Evolutionary conservation across 2,329 filamentous ascomycete species (phyloP).

Genomic region (Hysterium pulicare): DNA sequence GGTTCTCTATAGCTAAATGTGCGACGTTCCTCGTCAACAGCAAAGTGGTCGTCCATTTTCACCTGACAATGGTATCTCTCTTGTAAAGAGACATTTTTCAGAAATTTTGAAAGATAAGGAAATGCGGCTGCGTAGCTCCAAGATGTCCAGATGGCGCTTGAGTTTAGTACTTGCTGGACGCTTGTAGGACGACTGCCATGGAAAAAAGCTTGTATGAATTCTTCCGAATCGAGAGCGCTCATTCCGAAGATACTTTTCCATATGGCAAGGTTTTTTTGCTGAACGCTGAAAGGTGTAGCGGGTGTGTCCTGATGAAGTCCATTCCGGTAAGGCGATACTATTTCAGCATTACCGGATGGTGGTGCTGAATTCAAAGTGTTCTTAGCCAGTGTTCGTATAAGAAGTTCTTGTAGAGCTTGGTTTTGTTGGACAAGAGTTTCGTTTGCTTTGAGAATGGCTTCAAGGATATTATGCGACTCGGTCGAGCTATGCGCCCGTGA

Average conservation of each 20-base stretch:
- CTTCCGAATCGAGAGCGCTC: not conserved
- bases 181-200: not conserved
- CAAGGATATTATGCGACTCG: not conserved
- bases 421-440: not conserved
- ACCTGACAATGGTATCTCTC: conserved; percentile 1
- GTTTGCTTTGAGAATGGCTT: not conserved
- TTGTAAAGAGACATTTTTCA: not conserved
- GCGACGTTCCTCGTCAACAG: not conserved
- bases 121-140: conserved; percentile 1
- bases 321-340: not conserved
- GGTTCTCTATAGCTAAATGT: not conserved
- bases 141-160: not conserved
- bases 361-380: not conserved
- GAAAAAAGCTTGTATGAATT: conserved; percentile 1
- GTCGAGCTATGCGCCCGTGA: not conserved
- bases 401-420: conserved; percentile 1
- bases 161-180: not conserved
- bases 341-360: not conserved
- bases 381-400: not conserved
- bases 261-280: not conserved
- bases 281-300: not conserved
- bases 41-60: not conserved
- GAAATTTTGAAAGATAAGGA: conserved; percentile 1
- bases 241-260: conserved; percentile 1
- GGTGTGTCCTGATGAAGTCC: not conserved